Evolutionary conservation across 768 basidiomycete genomes (phyloP).

Genomic region (Collybia sordida): DNA sequence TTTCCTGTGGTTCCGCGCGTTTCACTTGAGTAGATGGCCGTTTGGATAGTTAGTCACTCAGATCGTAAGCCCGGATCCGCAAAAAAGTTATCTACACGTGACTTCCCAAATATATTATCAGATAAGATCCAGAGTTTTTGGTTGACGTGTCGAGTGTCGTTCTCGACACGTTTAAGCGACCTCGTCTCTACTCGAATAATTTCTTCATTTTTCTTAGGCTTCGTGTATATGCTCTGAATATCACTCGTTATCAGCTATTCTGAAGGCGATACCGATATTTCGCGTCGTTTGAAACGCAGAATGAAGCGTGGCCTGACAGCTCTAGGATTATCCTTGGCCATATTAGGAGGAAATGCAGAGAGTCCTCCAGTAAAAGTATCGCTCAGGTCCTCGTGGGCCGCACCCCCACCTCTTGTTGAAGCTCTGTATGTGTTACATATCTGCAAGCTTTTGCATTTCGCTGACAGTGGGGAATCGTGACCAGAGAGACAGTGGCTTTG

Average conservation of each 20-base stretch:
- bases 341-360: conserved; percentile 8
- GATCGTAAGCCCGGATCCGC: no score
- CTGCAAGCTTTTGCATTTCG: neutral
- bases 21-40: no score
- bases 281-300: neutral
- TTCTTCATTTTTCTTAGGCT: no score
- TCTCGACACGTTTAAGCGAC: neutral
- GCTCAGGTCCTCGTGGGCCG: conserved; percentile 65
- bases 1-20: no score
- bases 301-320: conserved; percentile 16
- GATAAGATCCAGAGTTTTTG: neutral
- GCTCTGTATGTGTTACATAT: conserved; percentile 49
- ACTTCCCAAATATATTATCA: no score
- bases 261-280: neutral
- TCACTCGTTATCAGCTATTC: neutral
- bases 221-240: no score
- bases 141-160: conserved; percentile 4
- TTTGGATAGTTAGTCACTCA: no score
- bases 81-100: no score
- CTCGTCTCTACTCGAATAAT: no score
- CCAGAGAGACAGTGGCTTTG: conserved; percentile 77
- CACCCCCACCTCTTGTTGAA: conserved; percentile 62
- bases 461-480: neutral
- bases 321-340: conserved; percentile 13
- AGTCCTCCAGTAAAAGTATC: conserved; percentile 58